A percentile compares a stretch with the other conserved stretches of the same genome.
Conservation (phyloP, 176 grass and related monocot species). For the Cenchrus purpureus region DNA sequence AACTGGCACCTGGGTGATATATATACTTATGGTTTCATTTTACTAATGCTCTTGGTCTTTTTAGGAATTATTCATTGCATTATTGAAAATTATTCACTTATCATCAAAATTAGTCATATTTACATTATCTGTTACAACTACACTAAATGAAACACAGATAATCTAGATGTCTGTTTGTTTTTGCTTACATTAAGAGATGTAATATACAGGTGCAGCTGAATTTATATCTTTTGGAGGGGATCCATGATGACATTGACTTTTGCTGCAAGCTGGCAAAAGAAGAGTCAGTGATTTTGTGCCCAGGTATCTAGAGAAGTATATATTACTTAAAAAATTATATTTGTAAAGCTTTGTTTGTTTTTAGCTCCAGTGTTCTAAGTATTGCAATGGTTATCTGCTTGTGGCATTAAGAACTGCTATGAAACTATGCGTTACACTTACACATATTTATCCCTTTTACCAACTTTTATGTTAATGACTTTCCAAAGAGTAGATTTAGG, state of each 20-base stretch:
- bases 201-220: constrained; percentile 72
- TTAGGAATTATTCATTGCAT: neutral
- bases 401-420: neutral
- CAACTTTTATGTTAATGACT: neutral
- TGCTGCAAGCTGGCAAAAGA: constrained; percentile 86
- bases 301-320: constrained; percentile 49
- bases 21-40: neutral
- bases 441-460: neutral
- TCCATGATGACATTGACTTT: constrained; percentile 82
- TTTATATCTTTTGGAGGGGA: constrained; percentile 58
- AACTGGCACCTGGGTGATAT: neutral
- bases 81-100: neutral
- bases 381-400: neutral
- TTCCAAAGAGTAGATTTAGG: neutral
- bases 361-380: neutral
- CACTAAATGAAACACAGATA: neutral
- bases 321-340: neutral
- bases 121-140: neutral
- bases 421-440: neutral
- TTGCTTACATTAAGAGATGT: neutral
- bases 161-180: neutral
- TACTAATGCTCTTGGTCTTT: neutral
- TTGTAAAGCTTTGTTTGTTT: neutral
- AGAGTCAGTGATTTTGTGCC: constrained; percentile 75
- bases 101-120: neutral